Conservation (phyloP, 1,139 yeast species). For the Diutina rugosa region DNA sequence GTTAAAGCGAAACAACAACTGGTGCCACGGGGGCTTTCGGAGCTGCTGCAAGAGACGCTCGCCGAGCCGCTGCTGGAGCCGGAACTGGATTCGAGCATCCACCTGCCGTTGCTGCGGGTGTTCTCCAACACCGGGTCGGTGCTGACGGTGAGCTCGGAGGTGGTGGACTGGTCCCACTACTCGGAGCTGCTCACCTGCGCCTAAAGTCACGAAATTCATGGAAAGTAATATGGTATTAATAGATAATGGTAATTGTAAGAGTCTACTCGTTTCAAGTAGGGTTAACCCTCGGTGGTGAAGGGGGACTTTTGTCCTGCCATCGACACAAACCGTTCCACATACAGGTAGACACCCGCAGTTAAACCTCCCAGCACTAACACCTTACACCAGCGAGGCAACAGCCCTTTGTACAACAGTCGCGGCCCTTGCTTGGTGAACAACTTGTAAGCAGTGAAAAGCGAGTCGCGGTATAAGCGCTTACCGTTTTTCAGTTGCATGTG, state of each 20-base stretch:
- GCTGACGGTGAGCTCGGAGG: not conserved
- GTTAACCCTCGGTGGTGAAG: not conserved
- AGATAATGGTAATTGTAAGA: not conserved
- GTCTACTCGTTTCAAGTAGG: not conserved
- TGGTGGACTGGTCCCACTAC: not conserved
- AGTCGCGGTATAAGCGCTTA: slow-evolving; percentile 47
- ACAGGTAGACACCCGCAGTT: slow-evolving; percentile 27
- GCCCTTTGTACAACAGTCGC: slow-evolving; percentile 60
- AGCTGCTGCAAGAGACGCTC: not conserved
- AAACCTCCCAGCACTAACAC: slow-evolving; percentile 73
- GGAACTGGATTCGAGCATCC: not conserved
- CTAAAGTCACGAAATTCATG: not conserved
- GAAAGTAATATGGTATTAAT: not conserved
- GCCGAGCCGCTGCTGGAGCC: not conserved
- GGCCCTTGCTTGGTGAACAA: slow-evolving; percentile 60
- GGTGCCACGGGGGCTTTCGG: not conserved
- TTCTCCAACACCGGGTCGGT: not conserved
- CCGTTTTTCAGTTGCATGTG: slow-evolving; percentile 76
- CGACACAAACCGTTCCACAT: not conserved
- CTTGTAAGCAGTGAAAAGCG: slow-evolving; percentile 60
- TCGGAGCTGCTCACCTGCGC: not conserved
- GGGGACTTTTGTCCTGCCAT: not conserved
- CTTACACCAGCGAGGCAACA: slow-evolving; percentile 67
- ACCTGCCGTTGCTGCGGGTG: not conserved
- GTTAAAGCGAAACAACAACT: not conserved